These are phyloP conservation scores for Thamnidium elegans DNA, from an alignment of 192 early-diverging fungal genomes.

Conservation along the genomic window DNA sequence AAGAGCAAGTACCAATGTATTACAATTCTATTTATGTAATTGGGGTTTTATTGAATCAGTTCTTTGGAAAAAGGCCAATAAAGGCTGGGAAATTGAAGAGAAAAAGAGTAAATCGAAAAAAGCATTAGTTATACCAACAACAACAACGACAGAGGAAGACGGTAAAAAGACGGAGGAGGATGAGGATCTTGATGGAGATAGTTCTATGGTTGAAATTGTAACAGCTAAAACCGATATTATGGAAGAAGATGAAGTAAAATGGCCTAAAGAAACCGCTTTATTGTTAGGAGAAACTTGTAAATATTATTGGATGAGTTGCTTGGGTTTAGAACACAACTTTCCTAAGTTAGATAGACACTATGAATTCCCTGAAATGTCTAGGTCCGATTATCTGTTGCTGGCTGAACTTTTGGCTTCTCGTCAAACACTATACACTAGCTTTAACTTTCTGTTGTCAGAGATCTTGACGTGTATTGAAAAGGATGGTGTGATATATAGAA, in stretches of 20 bases:
- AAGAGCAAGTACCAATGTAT: neutral
- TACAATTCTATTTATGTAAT: conserved; percentile 30
- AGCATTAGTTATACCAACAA: too few species aligned
- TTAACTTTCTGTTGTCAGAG: conserved; percentile 65
- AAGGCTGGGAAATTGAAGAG: conserved; percentile 7
- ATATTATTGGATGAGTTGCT: conserved; percentile 32
- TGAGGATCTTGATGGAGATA: neutral
- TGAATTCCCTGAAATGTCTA: conserved; percentile 22
- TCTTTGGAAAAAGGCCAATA: conserved; percentile 14
- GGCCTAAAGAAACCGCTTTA: conserved; percentile 13
- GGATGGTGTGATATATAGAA: conserved; percentile 65
- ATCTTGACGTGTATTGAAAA: conserved; percentile 64
- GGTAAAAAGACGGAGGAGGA: neutral
- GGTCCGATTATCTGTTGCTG: conserved; percentile 30
- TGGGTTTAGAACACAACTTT: conserved; percentile 10
- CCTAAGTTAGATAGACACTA: conserved; percentile 7
- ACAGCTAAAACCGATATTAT: neutral
- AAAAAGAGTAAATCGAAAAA: neutral
- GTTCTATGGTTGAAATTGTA: neutral
- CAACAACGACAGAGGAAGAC: neutral
- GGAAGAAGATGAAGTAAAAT: conserved; percentile 2
- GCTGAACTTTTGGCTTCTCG: conserved; percentile 45
- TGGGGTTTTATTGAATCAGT: conserved; percentile 37
- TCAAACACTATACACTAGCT: conserved; percentile 62
- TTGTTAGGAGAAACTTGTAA: conserved; percentile 17